These are phyloP conservation scores for Gyromitra esculenta DNA, from an alignment of 2,329 filamentous ascomycete genomes.

Conservation along the genomic window DNA sequence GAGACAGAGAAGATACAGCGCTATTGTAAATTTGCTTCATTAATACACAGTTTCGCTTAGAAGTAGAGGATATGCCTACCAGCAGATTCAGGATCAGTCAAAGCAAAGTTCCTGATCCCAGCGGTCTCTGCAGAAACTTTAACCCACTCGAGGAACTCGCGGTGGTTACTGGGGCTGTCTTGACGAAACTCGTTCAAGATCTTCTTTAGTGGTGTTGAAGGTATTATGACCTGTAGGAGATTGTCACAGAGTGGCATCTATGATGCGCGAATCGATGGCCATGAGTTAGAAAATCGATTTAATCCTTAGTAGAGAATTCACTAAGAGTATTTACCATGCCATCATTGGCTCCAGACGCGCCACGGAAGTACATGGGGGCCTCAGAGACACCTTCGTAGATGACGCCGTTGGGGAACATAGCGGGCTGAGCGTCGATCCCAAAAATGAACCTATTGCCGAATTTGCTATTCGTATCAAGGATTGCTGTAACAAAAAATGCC, in stretches of 20 bases:
- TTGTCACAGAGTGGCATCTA: slow-evolving; percentile 86
- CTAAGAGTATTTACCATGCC: slow-evolving; percentile 68
- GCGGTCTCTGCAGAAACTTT: slow-evolving; percentile 57
- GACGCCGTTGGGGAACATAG: slow-evolving; percentile 93
- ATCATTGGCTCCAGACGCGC: slow-evolving; percentile 93
- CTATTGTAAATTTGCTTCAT: slow-evolving; percentile 31
- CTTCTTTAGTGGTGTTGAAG: slow-evolving; percentile 83
- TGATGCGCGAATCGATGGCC: slow-evolving; percentile 54
- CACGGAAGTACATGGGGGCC: slow-evolving; percentile 81
- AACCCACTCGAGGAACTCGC: slow-evolving; percentile 82
- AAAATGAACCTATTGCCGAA: slow-evolving; percentile 76
- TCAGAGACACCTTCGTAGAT: slow-evolving; percentile 85
- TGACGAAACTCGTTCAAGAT: slow-evolving; percentile 86
- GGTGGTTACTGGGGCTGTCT: slow-evolving; percentile 89
- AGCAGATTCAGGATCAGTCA: slow-evolving; percentile 59
- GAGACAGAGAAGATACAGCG: slow-evolving; percentile 71
- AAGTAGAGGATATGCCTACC: slow-evolving; percentile 33
- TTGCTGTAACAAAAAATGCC: not conserved
- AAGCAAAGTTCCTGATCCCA: slow-evolving; percentile 69
- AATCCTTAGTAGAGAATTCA: slow-evolving; percentile 55
- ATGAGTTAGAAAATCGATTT: not conserved
- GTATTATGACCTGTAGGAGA: slow-evolving; percentile 86
- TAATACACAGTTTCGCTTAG: not conserved
- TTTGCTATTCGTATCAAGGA: not conserved
- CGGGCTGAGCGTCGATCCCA: slow-evolving; percentile 83